phyloP scores from a whole-genome alignment of 495 filamentous ascomycete species.

The Diplogelasinospora grovesii region DNA sequence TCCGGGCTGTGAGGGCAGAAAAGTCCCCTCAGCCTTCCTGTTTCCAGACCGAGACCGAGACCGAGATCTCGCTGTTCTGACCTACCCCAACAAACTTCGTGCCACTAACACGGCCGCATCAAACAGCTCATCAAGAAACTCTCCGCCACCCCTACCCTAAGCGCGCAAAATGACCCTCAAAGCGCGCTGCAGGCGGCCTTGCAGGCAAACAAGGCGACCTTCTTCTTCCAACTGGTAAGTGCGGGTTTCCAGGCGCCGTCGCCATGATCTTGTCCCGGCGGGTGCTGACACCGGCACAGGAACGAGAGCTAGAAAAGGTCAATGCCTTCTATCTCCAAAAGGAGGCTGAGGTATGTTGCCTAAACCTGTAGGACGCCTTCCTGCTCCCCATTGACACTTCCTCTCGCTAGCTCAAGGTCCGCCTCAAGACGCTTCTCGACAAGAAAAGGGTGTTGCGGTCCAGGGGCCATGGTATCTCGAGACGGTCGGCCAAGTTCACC shows the following conservation, averaged over 20 bases:
- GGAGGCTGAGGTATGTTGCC: conserved; percentile 81
- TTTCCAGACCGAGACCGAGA: too few species aligned
- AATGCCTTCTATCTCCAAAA: conserved; percentile 97
- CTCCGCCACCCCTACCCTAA: conserved; percentile 79
- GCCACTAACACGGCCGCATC: conserved; percentile 1
- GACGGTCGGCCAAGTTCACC: conserved; percentile 83
- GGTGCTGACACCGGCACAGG: conserved; percentile 48
- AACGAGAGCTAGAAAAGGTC: conserved; percentile 96
- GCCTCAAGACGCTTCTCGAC: conserved; percentile 83
- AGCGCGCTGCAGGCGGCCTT: conserved; percentile 81
- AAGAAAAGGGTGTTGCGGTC: conserved; percentile 88
- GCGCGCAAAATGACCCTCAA: conserved; percentile 59
- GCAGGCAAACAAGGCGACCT: conserved; percentile 95
- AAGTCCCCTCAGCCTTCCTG: too few species aligned
- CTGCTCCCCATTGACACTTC: neutral
- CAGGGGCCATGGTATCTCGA: conserved; percentile 63
- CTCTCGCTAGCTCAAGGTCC: conserved; percentile 73
- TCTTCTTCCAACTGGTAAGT: conserved; percentile 92
- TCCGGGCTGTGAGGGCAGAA: too few species aligned
- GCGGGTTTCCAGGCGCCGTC: neutral
- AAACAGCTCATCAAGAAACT: conserved; percentile 94
- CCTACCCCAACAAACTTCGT: too few species aligned
- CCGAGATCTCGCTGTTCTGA: too few species aligned
- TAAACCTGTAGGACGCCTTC: too few species aligned
- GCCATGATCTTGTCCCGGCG: conserved; percentile 2